These are phyloP conservation scores for Starmerella roubikii DNA, from an alignment of 805 yeast genomes.

Conservation along the genomic window DNA sequence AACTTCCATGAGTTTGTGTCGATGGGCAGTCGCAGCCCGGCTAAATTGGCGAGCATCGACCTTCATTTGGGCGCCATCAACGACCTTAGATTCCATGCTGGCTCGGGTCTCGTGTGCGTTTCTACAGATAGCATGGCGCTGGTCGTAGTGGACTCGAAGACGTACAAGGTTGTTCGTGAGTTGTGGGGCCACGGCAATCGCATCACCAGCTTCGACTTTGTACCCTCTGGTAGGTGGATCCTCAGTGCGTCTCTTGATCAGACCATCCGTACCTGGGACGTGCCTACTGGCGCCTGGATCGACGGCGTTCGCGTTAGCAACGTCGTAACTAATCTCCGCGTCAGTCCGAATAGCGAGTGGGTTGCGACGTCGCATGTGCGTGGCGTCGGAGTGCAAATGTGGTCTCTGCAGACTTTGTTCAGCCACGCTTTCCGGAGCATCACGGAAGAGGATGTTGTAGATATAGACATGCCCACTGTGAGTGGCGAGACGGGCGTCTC, in stretches of 20 bases:
- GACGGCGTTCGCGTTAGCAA: slow-evolving; percentile 71
- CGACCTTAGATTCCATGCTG: slow-evolving; percentile 57
- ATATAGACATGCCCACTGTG: slow-evolving; percentile 53
- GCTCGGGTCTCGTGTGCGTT: slow-evolving; percentile 73
- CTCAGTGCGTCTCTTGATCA: slow-evolving; percentile 71
- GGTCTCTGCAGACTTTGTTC: slow-evolving; percentile 88
- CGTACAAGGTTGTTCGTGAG: slow-evolving; percentile 73
- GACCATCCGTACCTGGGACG: slow-evolving; percentile 90
- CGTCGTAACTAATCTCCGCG: slow-evolving; percentile 67
- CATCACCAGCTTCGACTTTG: slow-evolving; percentile 75
- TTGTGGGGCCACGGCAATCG: slow-evolving; percentile 82
- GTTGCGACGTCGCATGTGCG: slow-evolving; percentile 85
- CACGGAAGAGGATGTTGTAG: slow-evolving; percentile 47
- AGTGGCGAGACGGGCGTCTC: slow-evolving; percentile 67
- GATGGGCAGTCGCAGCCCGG: slow-evolving; percentile 30
- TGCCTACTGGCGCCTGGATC: slow-evolving; percentile 92
- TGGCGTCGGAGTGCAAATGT: slow-evolving; percentile 77
- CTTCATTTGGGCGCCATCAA: slow-evolving; percentile 64
- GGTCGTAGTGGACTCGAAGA: slow-evolving; percentile 65
- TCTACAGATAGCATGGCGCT: slow-evolving; percentile 78
- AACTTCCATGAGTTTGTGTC: slow-evolving; percentile 76
- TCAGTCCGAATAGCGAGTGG: slow-evolving; percentile 80
- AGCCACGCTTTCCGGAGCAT: slow-evolving; percentile 54
- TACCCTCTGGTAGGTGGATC: slow-evolving; percentile 93
- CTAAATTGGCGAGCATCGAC: slow-evolving; percentile 27